phyloP scores from a whole-genome alignment of 768 basidiomycete genomes.

The Leccinum fibrillosum region DNA sequence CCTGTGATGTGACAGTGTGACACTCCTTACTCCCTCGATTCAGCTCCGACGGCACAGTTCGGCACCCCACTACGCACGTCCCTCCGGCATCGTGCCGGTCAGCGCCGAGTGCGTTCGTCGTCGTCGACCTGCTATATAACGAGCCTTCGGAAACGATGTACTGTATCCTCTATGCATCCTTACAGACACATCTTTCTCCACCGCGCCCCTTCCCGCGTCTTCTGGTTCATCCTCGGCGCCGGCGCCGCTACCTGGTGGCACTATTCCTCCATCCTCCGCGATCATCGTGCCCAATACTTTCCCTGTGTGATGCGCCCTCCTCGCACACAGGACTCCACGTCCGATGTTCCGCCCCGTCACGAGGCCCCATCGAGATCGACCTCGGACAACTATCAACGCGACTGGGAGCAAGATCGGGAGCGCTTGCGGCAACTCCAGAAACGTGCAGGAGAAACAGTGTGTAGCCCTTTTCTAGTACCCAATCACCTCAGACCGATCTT shows the following conservation, averaged over 20 bases:
- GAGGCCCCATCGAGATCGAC: slow-evolving; percentile 2
- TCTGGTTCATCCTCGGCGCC: slow-evolving; percentile 71
- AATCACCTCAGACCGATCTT: background rate
- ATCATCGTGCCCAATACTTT: slow-evolving; percentile 34
- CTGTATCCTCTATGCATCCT: slow-evolving; percentile 17
- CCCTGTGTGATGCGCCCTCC: slow-evolving; percentile 27
- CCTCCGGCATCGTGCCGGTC: slow-evolving; percentile 12
- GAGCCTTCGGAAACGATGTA: background rate
- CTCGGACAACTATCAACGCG: slow-evolving; percentile 21
- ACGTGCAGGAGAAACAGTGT: slow-evolving; percentile 51
- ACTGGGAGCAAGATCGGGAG: slow-evolving; percentile 49
- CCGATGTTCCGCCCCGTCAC: slow-evolving; percentile 6
- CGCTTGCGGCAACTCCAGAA: slow-evolving; percentile 42
- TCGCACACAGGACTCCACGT: slow-evolving; percentile 11
- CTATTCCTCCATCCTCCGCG: slow-evolving; percentile 42
- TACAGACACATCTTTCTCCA: slow-evolving; percentile 22
- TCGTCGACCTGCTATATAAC: slow-evolving; percentile 13
- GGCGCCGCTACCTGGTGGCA: slow-evolving; percentile 35
- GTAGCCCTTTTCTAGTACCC: slow-evolving; percentile 9
- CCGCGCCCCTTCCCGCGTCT: slow-evolving; percentile 50
- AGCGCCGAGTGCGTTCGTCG: slow-evolving; percentile 27
- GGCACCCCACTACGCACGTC: background rate
- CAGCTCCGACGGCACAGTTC: slow-evolving; percentile 18
- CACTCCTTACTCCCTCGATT: background rate
- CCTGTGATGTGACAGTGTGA: slow-evolving; percentile 3